Conservation (phyloP, 202 grass and related monocot genomes). For the Cymbopogon flexuosus region DNA sequence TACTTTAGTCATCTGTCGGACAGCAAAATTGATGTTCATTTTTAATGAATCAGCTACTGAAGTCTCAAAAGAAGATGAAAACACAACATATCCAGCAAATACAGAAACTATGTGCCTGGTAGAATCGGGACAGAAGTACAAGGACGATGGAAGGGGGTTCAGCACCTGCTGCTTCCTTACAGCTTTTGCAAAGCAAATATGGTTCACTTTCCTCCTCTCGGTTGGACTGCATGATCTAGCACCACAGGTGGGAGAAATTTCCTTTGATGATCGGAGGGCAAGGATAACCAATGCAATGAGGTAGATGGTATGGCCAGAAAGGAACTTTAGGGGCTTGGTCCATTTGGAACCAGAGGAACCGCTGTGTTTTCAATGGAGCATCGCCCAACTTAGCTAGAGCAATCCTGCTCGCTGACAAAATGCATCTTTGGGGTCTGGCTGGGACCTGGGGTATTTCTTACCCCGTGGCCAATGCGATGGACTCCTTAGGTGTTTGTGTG, state of each 20-base stretch:
- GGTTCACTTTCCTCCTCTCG: not conserved
- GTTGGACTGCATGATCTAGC: not conserved
- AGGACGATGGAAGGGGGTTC: not conserved
- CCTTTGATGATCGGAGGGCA: not conserved
- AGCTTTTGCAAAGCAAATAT: not conserved
- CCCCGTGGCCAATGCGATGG: not conserved
- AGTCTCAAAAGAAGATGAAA: constrained; percentile 13
- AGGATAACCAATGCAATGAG: not conserved
- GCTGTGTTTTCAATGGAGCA: not conserved
- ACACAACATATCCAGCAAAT: not conserved
- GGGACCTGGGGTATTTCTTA: not conserved
- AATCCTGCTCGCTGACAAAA: not conserved
- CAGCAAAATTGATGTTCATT: constrained; percentile 18
- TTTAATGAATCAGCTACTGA: constrained; percentile 11
- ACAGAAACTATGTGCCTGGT: not conserved
- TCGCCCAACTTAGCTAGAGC: not conserved
- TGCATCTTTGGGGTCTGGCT: not conserved
- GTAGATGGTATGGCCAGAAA: not conserved
- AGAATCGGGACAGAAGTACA: not conserved
- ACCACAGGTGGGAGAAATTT: not conserved
- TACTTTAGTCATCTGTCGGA: not conserved
- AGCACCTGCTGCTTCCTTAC: not conserved
- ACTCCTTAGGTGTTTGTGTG: not conserved
- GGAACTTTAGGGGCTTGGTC: not conserved
- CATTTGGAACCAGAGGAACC: not conserved